Conservation (phyloP, 768 basidiomycete genomes). For the Leccinum obscurum region DNA sequence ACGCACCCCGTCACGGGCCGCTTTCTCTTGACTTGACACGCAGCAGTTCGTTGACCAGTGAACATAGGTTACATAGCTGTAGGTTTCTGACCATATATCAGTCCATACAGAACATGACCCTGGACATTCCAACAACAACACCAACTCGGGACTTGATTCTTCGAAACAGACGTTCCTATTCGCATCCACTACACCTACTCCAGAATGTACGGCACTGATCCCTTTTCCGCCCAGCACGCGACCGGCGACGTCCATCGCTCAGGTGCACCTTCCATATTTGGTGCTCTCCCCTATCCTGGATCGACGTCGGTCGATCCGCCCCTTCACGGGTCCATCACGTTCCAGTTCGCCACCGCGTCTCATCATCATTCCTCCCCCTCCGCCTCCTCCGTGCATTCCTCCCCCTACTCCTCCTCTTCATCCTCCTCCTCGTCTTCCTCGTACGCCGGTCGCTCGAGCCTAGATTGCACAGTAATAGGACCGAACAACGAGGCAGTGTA, state of each 20-base stretch:
- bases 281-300: slow-evolving; percentile 58
- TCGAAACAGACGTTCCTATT: background rate
- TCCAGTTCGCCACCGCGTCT: slow-evolving; percentile 32
- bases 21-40: background rate
- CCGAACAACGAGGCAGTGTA: slow-evolving; percentile 49
- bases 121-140: background rate
- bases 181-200: too few relatives aligned
- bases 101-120: background rate
- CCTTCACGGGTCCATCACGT: slow-evolving; percentile 39
- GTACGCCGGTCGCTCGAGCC: background rate
- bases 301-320: slow-evolving; percentile 25
- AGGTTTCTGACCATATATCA: background rate
- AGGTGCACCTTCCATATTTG: slow-evolving; percentile 53
- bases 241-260: slow-evolving; percentile 5
- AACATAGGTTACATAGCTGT: background rate
- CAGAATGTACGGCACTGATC: slow-evolving; percentile 28
- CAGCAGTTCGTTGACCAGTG: background rate
- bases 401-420: background rate
- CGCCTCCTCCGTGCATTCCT: background rate
- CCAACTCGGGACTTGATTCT: too few relatives aligned
- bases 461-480: slow-evolving; percentile 46
- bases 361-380: background rate
- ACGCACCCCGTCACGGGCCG: background rate
- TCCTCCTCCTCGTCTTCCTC: background rate
- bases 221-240: slow-evolving; percentile 30